Percentiles rank a stretch among this genome's conserved stretches.
Evolutionary conservation across 306 rosid species (phyloP).

Genomic region (Prunus padus): DNA sequence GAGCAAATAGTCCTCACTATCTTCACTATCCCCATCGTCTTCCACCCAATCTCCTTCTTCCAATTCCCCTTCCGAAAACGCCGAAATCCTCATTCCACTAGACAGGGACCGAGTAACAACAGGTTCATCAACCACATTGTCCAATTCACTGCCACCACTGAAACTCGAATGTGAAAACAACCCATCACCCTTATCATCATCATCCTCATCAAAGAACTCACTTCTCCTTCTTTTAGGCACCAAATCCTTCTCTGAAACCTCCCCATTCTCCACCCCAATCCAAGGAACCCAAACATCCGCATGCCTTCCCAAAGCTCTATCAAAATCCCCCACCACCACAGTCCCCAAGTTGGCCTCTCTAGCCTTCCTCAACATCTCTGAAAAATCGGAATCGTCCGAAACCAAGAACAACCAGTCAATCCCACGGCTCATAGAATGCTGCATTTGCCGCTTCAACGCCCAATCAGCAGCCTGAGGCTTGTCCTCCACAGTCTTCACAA

Average conservation of each 20-base stretch:
- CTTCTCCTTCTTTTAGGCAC: slow-evolving; percentile 34
- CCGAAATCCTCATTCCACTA: slow-evolving; percentile 42
- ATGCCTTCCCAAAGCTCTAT: slow-evolving; percentile 60
- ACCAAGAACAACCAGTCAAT: slow-evolving; percentile 81
- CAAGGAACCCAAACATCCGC: slow-evolving; percentile 96
- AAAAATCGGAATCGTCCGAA: slow-evolving; percentile 79
- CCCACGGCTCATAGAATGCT: slow-evolving; percentile 78
- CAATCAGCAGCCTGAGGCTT: slow-evolving; percentile 91
- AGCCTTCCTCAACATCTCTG: slow-evolving; percentile 75
- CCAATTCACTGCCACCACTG: slow-evolving; percentile 39
- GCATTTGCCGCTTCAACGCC: slow-evolving; percentile 84
- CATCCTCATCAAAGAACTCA: slow-evolving; percentile 35
- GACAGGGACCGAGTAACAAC: slow-evolving; percentile 32
- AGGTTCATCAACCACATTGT: slow-evolving; percentile 50
- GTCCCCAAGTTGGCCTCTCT: slow-evolving; percentile 69
- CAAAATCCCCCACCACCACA: slow-evolving; percentile 84
- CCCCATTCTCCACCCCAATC: slow-evolving; percentile 75
- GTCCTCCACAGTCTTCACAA: slow-evolving; percentile 78
- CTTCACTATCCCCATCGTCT: slow-evolving; percentile 38
- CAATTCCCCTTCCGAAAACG: slow-evolving; percentile 52
- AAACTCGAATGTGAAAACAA: slow-evolving; percentile 27
- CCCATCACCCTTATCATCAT: slow-evolving; percentile 34
- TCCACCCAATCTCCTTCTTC: slow-evolving; percentile 29
- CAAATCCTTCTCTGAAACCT: slow-evolving; percentile 50
- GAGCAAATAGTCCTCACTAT: slow-evolving; percentile 27